Evolutionary conservation across 179 eudicot genomes (phyloP).

Genomic region (Nepenthes alata): DNA sequence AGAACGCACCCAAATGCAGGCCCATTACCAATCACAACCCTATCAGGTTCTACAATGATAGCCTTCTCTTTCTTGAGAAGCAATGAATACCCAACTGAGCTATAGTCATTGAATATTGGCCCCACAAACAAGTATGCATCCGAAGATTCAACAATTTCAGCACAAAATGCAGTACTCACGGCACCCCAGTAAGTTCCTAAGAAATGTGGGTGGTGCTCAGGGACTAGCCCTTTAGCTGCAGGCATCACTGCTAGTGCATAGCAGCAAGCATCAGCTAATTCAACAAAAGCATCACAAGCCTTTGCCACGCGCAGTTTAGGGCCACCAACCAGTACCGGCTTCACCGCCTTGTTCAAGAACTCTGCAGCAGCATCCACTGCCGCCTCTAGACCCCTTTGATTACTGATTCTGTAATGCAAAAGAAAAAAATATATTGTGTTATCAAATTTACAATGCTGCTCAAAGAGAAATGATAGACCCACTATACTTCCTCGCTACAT

Average conservation of each 20-base stretch:
- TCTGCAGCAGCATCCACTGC: conserved; percentile 68
- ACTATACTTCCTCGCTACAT: too few species aligned
- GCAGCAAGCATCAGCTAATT: conserved; percentile 63
- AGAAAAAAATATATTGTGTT: too few species aligned
- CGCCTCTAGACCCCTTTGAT: conserved; percentile 47
- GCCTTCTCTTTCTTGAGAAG: conserved; percentile 78
- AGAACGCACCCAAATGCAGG: conserved; percentile 55
- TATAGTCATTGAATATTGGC: conserved; percentile 70
- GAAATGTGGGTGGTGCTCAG: conserved; percentile 54
- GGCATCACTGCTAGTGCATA: conserved; percentile 64
- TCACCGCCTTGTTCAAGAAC: conserved; percentile 64
- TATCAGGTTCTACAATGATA: conserved; percentile 49
- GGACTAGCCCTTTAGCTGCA: conserved; percentile 65
- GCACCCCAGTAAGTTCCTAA: conserved; percentile 84
- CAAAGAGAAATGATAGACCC: too few species aligned
- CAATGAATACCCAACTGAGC: conserved; percentile 70
- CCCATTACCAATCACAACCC: conserved; percentile 36
- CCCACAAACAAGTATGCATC: conserved; percentile 74
- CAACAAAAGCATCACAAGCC: conserved; percentile 42
- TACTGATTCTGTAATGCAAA: conserved; percentile 34
- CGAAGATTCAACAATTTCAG: conserved; percentile 71
- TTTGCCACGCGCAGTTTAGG: conserved; percentile 51
- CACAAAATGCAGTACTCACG: conserved; percentile 54
- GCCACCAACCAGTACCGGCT: conserved; percentile 69
- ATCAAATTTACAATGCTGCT: too few species aligned